These are phyloP conservation scores for Sclerotinia spermophila DNA, from an alignment of 2,329 filamentous ascomycete genomes.

Conservation along the genomic window DNA sequence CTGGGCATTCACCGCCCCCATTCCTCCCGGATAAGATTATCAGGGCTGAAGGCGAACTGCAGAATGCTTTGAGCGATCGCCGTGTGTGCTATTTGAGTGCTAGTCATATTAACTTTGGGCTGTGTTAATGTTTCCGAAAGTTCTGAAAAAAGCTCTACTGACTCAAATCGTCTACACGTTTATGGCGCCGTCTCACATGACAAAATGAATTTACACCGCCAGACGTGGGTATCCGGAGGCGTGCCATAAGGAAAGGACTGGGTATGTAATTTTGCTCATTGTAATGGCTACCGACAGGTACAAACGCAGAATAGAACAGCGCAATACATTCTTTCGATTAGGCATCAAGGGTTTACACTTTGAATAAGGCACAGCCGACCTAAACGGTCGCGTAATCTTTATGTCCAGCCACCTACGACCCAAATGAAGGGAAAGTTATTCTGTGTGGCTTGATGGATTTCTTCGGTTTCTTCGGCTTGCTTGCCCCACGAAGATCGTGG, in stretches of 20 bases:
- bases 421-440: conserved; percentile 8
- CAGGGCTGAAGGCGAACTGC: conserved; percentile 19
- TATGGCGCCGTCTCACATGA: conserved; percentile 29
- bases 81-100: conserved; percentile 4
- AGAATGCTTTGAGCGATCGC: conserved; percentile 16
- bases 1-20: conserved; percentile 18
- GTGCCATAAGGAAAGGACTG: conserved; percentile 19
- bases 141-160: conserved; percentile 10
- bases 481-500: conserved; percentile 34
- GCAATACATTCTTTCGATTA: conserved; percentile 31
- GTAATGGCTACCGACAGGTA: conserved; percentile 18
- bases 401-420: conserved; percentile 18
- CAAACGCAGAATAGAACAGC: conserved; percentile 30
- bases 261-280: conserved; percentile 15
- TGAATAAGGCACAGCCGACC: conserved; percentile 15
- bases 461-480: conserved; percentile 20
- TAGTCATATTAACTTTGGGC: conserved; percentile 1
- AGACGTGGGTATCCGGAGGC: conserved; percentile 33
- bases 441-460: conserved; percentile 27
- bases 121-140: conserved; percentile 5
- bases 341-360: conserved; percentile 27
- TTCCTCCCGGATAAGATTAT: background rate
- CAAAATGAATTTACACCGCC: conserved; percentile 32
- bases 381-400: conserved; percentile 18
- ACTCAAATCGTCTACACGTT: conserved; percentile 17